Conservation (phyloP, 2,329 filamentous ascomycete species). For the Seiridium unicorne region DNA sequence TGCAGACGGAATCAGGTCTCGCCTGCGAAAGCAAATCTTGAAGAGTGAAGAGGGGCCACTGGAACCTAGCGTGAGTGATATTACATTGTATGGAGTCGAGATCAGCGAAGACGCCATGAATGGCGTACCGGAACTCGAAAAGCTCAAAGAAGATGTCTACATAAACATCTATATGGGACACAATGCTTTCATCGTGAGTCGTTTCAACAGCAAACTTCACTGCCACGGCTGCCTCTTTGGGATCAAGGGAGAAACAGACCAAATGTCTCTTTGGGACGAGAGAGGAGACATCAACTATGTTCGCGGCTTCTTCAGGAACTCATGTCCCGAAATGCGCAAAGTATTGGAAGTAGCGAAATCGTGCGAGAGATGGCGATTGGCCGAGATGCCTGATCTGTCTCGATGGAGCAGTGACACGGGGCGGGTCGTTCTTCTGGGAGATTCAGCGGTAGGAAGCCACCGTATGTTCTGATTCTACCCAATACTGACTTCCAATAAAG, state of each 20-base stretch:
- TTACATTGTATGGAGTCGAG: conserved; percentile 8
- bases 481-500: not conserved
- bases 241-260: conserved; percentile 10
- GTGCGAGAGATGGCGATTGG: conserved; percentile 9
- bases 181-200: conserved; percentile 4
- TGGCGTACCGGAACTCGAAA: not conserved
- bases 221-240: conserved; percentile 4
- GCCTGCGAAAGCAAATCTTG: conserved; percentile 1
- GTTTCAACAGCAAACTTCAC: conserved; percentile 2
- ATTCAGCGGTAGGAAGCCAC: not conserved
- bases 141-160: not conserved
- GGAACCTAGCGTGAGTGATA: conserved; percentile 6
- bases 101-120: not conserved
- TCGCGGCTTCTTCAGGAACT: not conserved
- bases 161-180: conserved; percentile 10
- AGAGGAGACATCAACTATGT: conserved; percentile 5
- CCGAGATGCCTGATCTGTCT: conserved; percentile 10
- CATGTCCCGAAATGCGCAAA: conserved; percentile 6
- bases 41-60: not conserved
- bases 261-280: conserved; percentile 7
- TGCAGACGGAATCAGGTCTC: conserved; percentile 9
- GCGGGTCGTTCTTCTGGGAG: conserved; percentile 2
- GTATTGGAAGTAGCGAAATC: not conserved
- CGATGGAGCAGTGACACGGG: conserved; percentile 5
- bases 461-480: not conserved